Evolutionary conservation across 306 rosid species (phyloP).

Genomic region (Prunus dulcis): DNA sequence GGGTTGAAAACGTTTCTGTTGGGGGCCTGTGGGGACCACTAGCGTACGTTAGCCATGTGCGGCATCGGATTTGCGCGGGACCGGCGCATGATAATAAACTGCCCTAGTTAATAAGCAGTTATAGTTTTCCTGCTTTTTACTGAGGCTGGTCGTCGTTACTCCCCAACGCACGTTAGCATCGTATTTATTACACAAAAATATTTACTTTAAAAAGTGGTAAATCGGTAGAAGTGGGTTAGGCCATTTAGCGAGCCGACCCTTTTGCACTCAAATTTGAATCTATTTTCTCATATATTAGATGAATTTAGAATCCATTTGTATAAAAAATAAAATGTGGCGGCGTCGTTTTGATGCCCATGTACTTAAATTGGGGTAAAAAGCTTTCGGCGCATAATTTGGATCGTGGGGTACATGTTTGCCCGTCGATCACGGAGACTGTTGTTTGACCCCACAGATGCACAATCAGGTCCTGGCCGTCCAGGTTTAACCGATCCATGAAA

Average conservation of each 20-base stretch:
- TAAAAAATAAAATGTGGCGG: neutral
- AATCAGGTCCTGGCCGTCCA: conserved; percentile 35
- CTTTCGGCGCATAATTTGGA: conserved; percentile 32
- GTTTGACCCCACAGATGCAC: conserved; percentile 27
- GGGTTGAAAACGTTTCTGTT: neutral
- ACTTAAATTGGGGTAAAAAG: neutral
- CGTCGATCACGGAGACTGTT: conserved; percentile 17
- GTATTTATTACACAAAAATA: neutral
- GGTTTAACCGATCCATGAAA: conserved; percentile 22
- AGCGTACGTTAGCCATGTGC: conserved; percentile 8
- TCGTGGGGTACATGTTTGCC: conserved; percentile 14
- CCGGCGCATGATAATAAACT: conserved; percentile 10
- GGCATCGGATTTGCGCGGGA: neutral
- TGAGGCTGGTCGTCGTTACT: neutral
- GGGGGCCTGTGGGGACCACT: neutral
- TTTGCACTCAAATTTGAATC: rapidly evolving
- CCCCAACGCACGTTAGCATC: neutral
- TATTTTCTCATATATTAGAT: rapidly evolving
- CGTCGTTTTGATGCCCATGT: neutral
- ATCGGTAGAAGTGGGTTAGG: no score
- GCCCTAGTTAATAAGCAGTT: conserved; percentile 3
- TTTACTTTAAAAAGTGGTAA: no score
- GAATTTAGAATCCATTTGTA: no score
- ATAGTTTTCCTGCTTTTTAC: neutral
- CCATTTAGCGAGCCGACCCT: rapidly evolving